Evolutionary conservation across 1,139 yeast species (phyloP).

Genomic region (Wickerhamiella infanticola): DNA sequence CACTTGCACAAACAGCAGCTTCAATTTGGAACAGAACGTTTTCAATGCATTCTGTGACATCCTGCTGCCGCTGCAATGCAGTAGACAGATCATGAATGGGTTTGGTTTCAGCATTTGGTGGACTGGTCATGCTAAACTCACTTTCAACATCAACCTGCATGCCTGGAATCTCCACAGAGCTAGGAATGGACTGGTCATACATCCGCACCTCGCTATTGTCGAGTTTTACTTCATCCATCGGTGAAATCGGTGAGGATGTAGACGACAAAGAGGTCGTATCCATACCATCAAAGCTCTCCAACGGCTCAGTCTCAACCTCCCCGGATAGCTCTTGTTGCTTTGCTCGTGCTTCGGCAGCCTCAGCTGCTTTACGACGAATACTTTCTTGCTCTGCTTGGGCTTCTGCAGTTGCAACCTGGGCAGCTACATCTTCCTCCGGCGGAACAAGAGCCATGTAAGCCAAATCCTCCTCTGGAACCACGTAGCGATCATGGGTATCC

Average conservation of each 20-base stretch:
- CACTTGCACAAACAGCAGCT: slow-evolving; percentile 64
- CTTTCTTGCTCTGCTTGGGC: background rate
- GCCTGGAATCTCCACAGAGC: background rate
- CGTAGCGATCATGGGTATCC: slow-evolving; percentile 43
- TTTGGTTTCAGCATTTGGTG: background rate
- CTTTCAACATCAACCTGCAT: background rate
- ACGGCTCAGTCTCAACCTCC: background rate
- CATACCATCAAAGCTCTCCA: background rate
- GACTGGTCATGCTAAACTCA: background rate
- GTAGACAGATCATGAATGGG: slow-evolving; percentile 3
- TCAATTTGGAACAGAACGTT: slow-evolving; percentile 87
- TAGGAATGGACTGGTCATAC: background rate
- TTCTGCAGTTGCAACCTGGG: background rate
- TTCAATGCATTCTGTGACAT: slow-evolving; percentile 92
- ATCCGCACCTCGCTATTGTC: background rate
- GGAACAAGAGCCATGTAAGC: slow-evolving; percentile 84
- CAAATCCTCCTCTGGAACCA: slow-evolving; percentile 67
- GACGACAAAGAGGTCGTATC: background rate
- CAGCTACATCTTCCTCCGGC: slow-evolving; percentile 27
- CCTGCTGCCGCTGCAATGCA: slow-evolving; percentile 54
- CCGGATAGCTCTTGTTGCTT: background rate
- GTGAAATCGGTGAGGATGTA: background rate
- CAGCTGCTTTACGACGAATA: background rate
- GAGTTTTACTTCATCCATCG: background rate
- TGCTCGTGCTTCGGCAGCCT: background rate